phyloP scores from a whole-genome alignment of 176 grass and related monocot genomes.

The Thinopyrum elongatum region DNA sequence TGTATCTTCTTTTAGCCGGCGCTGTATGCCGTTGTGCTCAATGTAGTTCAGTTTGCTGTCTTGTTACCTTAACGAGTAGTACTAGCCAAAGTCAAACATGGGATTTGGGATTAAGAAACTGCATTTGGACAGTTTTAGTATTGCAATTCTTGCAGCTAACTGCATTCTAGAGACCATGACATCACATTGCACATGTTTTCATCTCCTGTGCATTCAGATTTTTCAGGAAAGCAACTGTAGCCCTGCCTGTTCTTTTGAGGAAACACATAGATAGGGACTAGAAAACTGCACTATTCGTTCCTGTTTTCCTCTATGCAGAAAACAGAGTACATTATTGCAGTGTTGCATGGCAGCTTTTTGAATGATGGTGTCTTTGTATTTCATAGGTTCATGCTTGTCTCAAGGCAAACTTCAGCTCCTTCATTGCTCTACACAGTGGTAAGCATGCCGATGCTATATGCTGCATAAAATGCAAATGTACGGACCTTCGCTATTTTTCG shows the following conservation, averaged over 20 bases:
- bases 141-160: neutral
- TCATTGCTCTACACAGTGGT: constrained; percentile 83
- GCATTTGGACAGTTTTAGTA: neutral
- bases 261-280: neutral
- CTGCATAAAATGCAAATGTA: neutral
- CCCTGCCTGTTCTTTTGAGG: neutral
- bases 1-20: neutral
- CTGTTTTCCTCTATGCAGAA: neutral
- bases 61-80: neutral
- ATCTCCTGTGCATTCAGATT: neutral
- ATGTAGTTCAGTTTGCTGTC: neutral
- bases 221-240: neutral
- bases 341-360: neutral
- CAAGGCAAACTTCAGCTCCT: constrained; percentile 46
- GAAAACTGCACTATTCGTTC: neutral
- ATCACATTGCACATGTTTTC: neutral
- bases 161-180: neutral
- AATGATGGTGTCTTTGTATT: constrained; percentile 4
- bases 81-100: too few relatives aligned
- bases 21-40: neutral
- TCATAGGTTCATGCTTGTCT: constrained; percentile 87
- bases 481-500: neutral
- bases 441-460: constrained; percentile 11
- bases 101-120: neutral
- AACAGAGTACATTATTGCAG: neutral